Evolutionary conservation across 2,329 filamentous ascomycete species (phyloP).

Genomic region (Sclerotinia glacialis): DNA sequence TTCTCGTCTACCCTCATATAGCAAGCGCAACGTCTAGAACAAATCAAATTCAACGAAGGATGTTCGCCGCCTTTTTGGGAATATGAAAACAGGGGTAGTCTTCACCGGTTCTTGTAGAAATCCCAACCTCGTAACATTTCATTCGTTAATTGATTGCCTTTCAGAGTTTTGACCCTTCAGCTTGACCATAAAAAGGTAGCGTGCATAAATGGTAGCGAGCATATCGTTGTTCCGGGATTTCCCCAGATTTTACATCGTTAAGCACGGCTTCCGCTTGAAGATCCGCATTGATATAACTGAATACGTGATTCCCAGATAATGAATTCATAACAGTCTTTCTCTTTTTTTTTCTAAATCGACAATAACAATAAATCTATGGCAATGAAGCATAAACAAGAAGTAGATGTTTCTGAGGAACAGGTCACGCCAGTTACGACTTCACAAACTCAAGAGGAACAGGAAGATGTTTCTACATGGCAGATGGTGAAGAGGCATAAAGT

Average conservation of each 20-base stretch:
- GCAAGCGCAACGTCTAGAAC: not conserved
- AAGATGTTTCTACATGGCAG: constrained; percentile 16
- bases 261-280: constrained; percentile 3
- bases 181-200: not conserved
- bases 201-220: not conserved
- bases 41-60: not conserved
- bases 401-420: not conserved
- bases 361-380: not conserved
- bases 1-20: not conserved
- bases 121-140: constrained; percentile 8
- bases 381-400: constrained; percentile 3
- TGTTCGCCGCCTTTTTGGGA: not conserved
- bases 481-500: constrained; percentile 20
- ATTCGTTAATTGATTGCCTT: not conserved
- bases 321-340: not conserved
- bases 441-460: not conserved
- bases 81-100: not conserved
- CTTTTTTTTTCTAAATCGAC: not conserved
- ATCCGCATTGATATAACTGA: not conserved
- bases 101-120: constrained; percentile 7
- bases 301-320: not conserved
- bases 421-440: not conserved
- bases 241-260: constrained; percentile 7
- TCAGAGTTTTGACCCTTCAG: not conserved
- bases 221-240: not conserved